Evolutionary conservation across 352 stramenopile species (phyloP), one percentile per base, ranked within the genome.

Genomic region (Pythium inflatum): DNA sequence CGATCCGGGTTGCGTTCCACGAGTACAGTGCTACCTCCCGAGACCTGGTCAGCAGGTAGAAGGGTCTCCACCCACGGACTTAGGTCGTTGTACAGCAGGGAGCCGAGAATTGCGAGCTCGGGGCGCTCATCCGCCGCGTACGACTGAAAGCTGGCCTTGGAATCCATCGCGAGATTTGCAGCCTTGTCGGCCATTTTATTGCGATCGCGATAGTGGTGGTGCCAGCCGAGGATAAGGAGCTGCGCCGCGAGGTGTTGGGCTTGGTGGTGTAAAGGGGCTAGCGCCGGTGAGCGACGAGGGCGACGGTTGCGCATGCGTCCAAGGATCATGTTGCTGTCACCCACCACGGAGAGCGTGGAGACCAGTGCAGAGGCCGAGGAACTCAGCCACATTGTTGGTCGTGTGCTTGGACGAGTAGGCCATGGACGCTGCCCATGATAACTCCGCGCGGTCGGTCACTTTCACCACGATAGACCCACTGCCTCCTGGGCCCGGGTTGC

Each of bases 131-230:
- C 2, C 11, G 12, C 43, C 13, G 28, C 33, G 30, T 22, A 13
- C 4, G 40, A 28, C n/a, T 56, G 58, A n/a, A 49, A 66, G 58
- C 58, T 66, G 43, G 30, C 14, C 9, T 45, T 5, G 2, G 9
- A 1, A 20, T 66, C 45, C 58, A 66, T 66, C 45, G 58, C 58
- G 16, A 40, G 58, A 13, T 66, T 66, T 4, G 58, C 46, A 24
- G 58, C 58, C 33, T 66, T 66, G 12, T 66, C 58, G 33, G 58
- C 30, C 58, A 57, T 57, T 25, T 66, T 68, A 38, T 68, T 68
- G 25, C 36, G 14, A 12, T 16, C 12, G 38, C 56, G 56, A 63
- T 63, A 63, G 62, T 69, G 62, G 40, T 69, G 62, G 33, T 25
- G 24, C 61, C 62, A 62, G 16, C 4, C 16, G 6, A 7, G 1